These are phyloP conservation scores for Trypanosoma platydactyli DNA, from an alignment of 208 protist genomes.

Conservation along the genomic window DNA sequence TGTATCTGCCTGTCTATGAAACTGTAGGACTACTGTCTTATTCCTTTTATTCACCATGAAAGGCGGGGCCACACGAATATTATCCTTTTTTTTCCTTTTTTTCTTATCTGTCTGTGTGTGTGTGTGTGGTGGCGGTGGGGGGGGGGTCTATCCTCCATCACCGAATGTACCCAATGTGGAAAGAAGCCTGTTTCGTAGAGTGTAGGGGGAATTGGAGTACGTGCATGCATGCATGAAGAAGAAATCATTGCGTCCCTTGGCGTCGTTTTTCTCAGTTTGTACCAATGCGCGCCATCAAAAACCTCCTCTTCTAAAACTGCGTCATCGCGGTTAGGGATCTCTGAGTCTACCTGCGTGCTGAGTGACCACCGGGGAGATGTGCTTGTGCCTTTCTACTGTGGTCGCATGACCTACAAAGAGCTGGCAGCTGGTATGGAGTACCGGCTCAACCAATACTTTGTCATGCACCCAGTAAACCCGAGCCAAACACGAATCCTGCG, in stretches of 20 bases:
- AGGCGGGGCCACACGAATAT: not conserved
- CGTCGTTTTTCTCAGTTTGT: slow-evolving; percentile 23
- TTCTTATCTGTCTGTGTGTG: not conserved
- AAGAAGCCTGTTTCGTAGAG: not conserved
- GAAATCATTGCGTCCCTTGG: slow-evolving; percentile 14
- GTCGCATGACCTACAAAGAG: slow-evolving; percentile 28
- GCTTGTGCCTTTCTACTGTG: slow-evolving; percentile 42
- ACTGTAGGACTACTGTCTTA: not conserved
- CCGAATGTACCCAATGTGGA: not conserved
- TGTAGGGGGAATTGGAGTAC: not conserved
- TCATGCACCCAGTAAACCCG: slow-evolving; percentile 26
- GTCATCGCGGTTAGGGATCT: not conserved
- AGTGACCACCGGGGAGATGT: slow-evolving; percentile 35
- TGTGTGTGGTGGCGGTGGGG: not conserved
- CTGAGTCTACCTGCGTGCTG: not conserved
- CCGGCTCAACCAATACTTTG: slow-evolving; percentile 45
- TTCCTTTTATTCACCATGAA: not conserved
- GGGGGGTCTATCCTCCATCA: not conserved
- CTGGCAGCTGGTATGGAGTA: slow-evolving; percentile 33
- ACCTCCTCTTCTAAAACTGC: not conserved
- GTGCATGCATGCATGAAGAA: slow-evolving; percentile 24
- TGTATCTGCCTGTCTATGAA: not conserved
- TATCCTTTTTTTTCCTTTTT: slow-evolving; percentile 1
- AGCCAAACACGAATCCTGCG: not conserved
- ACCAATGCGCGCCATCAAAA: slow-evolving; percentile 18